Evolutionary conservation across 331 rosid species (phyloP), one percentile per base, ranked within the genome.

Genomic region (Malus hybrid): DNA sequence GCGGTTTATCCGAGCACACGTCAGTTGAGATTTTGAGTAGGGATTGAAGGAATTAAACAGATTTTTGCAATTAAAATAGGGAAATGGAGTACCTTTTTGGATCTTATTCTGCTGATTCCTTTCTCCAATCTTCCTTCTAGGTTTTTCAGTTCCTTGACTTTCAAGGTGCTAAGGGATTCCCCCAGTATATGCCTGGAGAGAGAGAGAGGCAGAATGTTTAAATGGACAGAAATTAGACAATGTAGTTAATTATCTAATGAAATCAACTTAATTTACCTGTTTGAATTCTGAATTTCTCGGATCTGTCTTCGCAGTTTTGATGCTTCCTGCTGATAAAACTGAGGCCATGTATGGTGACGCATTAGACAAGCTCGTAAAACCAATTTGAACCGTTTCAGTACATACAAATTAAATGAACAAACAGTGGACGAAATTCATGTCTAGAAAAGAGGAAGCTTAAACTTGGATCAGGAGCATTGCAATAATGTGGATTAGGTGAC

Each of bases 281-380:
- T 94, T 67, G 91, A 75, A 83, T 86, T 90, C 80, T 94, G 98
- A 76, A 89, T 92, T 16, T 94, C 98, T 15, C 93, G 80, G 19
- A 94, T 94, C 72, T 94, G 98, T 78, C 95, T 90, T 82, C 81
- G 83, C 73, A 94, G 76, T 85, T 94, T 94, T 62, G 97, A 65
- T 50, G 98, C 82, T 70, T 94, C 98, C 77, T 94, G 96, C 86
- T 90, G 97, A 88, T 94, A 94, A 85, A 90, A 94, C 98, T 94
- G 83, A 67, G 55, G 22, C 7, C 67, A 42, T n/a, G 18, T 10
- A 77, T 24, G 63, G 29, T 5, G 18, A 67, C 24, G 24, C 59
- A 69, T 73, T 15, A 65, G 69, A 59, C 7, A 67, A 67, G 15
- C 59, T 76, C 76, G 13, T 62, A 15, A 46, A 36, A 32, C 31